Evolutionary conservation across 805 yeast species (phyloP).

Genomic region (Millerozyma acaciae): DNA sequence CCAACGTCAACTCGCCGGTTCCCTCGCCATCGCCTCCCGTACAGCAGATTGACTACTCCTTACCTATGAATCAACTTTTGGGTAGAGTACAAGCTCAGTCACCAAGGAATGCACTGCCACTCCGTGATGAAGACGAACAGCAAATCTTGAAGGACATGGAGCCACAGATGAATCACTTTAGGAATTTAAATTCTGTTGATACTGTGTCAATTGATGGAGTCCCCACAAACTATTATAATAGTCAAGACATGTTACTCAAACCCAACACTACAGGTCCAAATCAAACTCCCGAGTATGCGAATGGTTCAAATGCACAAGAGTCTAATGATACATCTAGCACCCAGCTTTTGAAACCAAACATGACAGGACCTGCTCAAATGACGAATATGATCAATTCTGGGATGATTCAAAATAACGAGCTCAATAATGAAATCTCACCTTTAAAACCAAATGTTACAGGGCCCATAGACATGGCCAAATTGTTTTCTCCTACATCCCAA

Average conservation of each 20-base stretch:
- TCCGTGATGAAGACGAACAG: slow-evolving; percentile 56
- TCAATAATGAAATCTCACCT: slow-evolving; percentile 7
- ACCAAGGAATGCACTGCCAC: slow-evolving; percentile 14
- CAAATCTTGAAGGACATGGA: slow-evolving; percentile 72
- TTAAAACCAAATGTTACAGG: slow-evolving; percentile 27
- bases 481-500: slow-evolving; percentile 19
- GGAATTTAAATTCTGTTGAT: slow-evolving; percentile 69
- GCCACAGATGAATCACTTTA: slow-evolving; percentile 64
- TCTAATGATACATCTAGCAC: background rate
- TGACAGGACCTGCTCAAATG: slow-evolving; percentile 44
- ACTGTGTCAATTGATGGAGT: slow-evolving; percentile 71
- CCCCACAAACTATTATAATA: slow-evolving; percentile 48
- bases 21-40: slow-evolving; percentile 20
- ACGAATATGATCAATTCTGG: slow-evolving; percentile 19
- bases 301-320: slow-evolving; percentile 3
- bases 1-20: slow-evolving; percentile 15
- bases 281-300: slow-evolving; percentile 32
- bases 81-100: slow-evolving; percentile 30
- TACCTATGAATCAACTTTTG: slow-evolving; percentile 76
- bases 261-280: slow-evolving; percentile 49
- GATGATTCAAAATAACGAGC: slow-evolving; percentile 1
- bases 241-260: slow-evolving; percentile 19
- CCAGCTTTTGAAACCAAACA: slow-evolving; percentile 31
- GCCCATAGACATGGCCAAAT: slow-evolving; percentile 34
- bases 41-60: slow-evolving; percentile 48